phyloP scores from a whole-genome alignment of 2,329 filamentous ascomycete species.

The Fusarium papillatum region DNA sequence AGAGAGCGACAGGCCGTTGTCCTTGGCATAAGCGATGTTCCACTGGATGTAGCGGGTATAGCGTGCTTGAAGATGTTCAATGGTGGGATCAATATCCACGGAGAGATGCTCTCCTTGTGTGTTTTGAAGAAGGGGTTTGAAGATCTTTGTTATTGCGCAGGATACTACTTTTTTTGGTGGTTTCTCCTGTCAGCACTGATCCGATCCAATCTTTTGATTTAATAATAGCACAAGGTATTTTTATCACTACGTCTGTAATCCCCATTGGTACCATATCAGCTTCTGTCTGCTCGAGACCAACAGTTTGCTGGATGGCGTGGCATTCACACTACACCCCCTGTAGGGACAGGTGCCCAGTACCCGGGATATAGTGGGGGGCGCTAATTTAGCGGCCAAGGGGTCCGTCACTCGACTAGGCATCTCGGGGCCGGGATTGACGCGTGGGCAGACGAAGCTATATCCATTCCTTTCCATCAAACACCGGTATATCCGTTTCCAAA shows the following conservation, averaged over 20 bases:
- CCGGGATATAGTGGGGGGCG: not conserved
- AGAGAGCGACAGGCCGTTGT: not conserved
- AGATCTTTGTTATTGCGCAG: not conserved
- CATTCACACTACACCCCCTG: not conserved
- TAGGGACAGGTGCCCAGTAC: not conserved
- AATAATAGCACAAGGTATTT: not conserved
- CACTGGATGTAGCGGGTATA: not conserved
- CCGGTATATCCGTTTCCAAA: not conserved
- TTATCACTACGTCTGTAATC: not conserved
- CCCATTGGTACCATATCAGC: not conserved
- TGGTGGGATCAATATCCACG: not conserved
- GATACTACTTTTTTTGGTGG: not conserved
- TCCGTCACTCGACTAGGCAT: not conserved
- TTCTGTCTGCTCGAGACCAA: not conserved
- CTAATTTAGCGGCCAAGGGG: not conserved
- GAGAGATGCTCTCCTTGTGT: not conserved
- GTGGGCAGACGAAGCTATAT: constrained; percentile 1
- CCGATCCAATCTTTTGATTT: not conserved
- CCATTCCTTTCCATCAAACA: not conserved
- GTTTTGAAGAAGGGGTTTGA: not conserved
- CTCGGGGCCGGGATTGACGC: not conserved
- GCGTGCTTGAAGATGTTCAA: not conserved
- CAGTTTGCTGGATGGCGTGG: not conserved
- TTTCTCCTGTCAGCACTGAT: not conserved
- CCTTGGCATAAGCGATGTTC: not conserved